These are phyloP conservation scores for Lachnum nothofagi DNA, from an alignment of 2,329 filamentous ascomycete genomes.

Conservation along the genomic window DNA sequence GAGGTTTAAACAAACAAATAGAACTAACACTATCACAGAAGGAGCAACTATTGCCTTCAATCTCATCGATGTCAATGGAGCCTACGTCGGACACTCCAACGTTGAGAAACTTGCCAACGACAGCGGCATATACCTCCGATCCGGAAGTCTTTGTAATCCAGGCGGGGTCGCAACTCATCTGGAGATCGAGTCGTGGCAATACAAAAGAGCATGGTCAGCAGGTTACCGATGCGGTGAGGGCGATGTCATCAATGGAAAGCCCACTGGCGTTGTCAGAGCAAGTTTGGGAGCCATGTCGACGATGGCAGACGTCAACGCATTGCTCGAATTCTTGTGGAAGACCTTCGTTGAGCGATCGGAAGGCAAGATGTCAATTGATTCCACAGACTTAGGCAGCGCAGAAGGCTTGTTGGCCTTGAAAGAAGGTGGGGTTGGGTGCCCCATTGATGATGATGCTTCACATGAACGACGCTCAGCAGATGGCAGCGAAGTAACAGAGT, in stretches of 20 bases:
- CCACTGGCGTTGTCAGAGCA: slow-evolving; percentile 77
- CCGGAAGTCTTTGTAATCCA: slow-evolving; percentile 85
- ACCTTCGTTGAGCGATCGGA: slow-evolving; percentile 16
- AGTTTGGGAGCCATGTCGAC: slow-evolving; percentile 90
- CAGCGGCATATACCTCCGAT: slow-evolving; percentile 77
- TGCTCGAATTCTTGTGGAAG: slow-evolving; percentile 65
- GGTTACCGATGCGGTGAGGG: slow-evolving; percentile 80
- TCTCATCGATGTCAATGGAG: slow-evolving; percentile 60
- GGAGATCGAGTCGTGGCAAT: slow-evolving; percentile 68
- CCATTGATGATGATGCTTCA: too few species aligned
- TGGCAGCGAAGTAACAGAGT: too few species aligned
- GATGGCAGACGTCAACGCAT: slow-evolving; percentile 62
- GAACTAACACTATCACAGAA: background rate
- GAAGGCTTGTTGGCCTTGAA: background rate
- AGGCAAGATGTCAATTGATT: background rate
- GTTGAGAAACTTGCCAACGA: slow-evolving; percentile 79
- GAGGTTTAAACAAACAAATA: too few species aligned
- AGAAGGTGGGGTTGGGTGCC: background rate
- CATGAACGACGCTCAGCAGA: too few species aligned
- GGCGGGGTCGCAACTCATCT: slow-evolving; percentile 74
- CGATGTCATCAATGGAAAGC: slow-evolving; percentile 77
- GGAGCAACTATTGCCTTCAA: slow-evolving; percentile 85
- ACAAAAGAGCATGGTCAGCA: slow-evolving; percentile 75
- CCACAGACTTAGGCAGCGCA: background rate
- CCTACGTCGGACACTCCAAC: slow-evolving; percentile 72